Conservation (phyloP, 2,329 filamentous ascomycete species). For the Penicillium concentricum region DNA sequence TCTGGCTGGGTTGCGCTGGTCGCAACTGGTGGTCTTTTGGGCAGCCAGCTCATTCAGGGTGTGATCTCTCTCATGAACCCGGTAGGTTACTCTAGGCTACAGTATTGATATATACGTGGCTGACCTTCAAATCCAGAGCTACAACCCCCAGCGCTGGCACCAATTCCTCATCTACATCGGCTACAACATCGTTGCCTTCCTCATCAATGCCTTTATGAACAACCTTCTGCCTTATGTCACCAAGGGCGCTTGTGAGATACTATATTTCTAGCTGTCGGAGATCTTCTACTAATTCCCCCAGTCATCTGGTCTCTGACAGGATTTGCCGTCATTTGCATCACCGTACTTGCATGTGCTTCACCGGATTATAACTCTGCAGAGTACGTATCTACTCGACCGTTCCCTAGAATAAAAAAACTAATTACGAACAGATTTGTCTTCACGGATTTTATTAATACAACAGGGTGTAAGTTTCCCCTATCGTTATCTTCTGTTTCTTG, state of each 20-base stretch:
- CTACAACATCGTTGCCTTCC: conserved; percentile 60
- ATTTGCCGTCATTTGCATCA: conserved; percentile 69
- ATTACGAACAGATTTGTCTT: conserved; percentile 50
- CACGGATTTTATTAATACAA: conserved; percentile 64
- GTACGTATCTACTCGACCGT: conserved; percentile 46
- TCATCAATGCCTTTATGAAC: conserved; percentile 66
- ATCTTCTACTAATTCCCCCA: conserved; percentile 1
- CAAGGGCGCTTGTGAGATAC: conserved; percentile 57
- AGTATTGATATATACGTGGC: neutral
- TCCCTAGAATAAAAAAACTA: neutral
- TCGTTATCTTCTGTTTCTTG: neutral
- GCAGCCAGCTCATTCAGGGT: conserved; percentile 65
- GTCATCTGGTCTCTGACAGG: conserved; percentile 69
- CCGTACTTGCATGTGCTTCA: conserved; percentile 64
- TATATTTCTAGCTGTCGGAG: neutral
- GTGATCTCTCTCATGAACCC: conserved; percentile 63
- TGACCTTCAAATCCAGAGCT: conserved; percentile 34
- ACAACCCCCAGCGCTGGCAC: conserved; percentile 63
- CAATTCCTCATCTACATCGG: conserved; percentile 71
- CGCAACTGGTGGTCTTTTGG: conserved; percentile 66
- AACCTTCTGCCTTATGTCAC: conserved; percentile 63
- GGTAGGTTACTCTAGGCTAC: conserved; percentile 19
- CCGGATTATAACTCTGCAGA: conserved; percentile 63
- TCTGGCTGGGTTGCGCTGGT: conserved; percentile 69
- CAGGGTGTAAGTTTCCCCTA: conserved; percentile 51